Evolutionary conservation across 257 asterid genomes (phyloP).

Genomic region (Penstemon eatonii): DNA sequence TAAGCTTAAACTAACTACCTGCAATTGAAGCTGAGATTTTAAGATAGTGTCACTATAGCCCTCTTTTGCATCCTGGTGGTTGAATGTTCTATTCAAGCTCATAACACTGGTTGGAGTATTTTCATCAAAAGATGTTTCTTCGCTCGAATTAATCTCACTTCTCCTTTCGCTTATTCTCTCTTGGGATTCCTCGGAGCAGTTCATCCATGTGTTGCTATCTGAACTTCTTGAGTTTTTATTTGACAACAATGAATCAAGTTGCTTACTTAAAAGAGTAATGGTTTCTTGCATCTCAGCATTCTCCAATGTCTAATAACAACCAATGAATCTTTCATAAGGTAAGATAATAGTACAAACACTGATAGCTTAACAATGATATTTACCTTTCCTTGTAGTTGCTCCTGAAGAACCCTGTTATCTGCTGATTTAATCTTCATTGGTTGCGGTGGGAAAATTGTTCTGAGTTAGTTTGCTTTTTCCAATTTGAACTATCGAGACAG

Average conservation of each 20-base stretch:
- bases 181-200: constrained; percentile 39
- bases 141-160: constrained; percentile 35
- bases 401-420: constrained; percentile 86
- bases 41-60: constrained; percentile 40
- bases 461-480: constrained; percentile 36
- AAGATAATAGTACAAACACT: constrained; percentile 19
- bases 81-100: constrained; percentile 45
- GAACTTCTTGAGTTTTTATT: constrained; percentile 38
- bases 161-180: constrained; percentile 34
- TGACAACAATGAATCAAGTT: constrained; percentile 49
- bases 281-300: constrained; percentile 70
- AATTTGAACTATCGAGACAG: constrained; percentile 19
- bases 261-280: constrained; percentile 52
- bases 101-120: constrained; percentile 55
- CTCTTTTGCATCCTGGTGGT: constrained; percentile 39
- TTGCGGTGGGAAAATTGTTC: constrained; percentile 21
- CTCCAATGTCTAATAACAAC: constrained; percentile 45
- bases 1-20: constrained; percentile 38
- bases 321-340: constrained; percentile 14
- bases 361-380: constrained; percentile 19
- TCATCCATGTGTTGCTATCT: constrained; percentile 33
- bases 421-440: constrained; percentile 70
- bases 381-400: constrained; percentile 76
- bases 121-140: constrained; percentile 45
- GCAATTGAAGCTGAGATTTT: constrained; percentile 55